Evolutionary conservation across 805 yeast genomes (phyloP), one percentile per base, ranked within the genome.

Genomic region (Spathaspora hagerdaliae): DNA sequence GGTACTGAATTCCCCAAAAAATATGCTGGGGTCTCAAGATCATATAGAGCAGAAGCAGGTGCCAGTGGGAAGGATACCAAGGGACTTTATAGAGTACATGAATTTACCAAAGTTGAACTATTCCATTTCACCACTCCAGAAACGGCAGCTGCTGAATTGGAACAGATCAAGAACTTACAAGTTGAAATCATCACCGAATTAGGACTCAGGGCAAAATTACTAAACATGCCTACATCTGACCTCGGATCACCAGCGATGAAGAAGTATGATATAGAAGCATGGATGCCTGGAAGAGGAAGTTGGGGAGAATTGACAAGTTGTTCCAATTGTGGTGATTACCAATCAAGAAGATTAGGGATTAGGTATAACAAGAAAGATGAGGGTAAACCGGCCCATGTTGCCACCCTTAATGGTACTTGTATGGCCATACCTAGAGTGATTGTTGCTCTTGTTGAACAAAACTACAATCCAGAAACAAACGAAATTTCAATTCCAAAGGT

Each of bases 41-140:
- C 96, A 50, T 94, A 83, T 59, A 74, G 99, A 50, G 96, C 97
- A 0, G 99, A 94, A 61, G 99, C 99, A 0, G 99, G 98, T 2
- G 94, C 98, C 1, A 78, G 96, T 45, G 99, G 99, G 1, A 80
- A 79, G 52, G 97, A 89, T 53, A 89, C 97, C 0, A 82, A 84
- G 55, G 99, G 99, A 0, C 70, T 94, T 1, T 94, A 94, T 55
- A 72, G 99, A 37, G 97, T 94, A 24, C 99, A 94, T 60, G 99
- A 94, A 66, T 94, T 94, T 63, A 87, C 96, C 9, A 94, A 94
- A 62, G 96, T 94, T 1, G 99, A 94, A 61, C 66, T 94, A 44
- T 94, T 92, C 57, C 83, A 83, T 43, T 72, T 49, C 83, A 94
- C 96, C 48, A 64, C 39, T 58, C 67, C 73, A 0, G 74, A 72